phyloP scores from a whole-genome alignment of 257 asterid species.

The Asclepias syriaca region DNA sequence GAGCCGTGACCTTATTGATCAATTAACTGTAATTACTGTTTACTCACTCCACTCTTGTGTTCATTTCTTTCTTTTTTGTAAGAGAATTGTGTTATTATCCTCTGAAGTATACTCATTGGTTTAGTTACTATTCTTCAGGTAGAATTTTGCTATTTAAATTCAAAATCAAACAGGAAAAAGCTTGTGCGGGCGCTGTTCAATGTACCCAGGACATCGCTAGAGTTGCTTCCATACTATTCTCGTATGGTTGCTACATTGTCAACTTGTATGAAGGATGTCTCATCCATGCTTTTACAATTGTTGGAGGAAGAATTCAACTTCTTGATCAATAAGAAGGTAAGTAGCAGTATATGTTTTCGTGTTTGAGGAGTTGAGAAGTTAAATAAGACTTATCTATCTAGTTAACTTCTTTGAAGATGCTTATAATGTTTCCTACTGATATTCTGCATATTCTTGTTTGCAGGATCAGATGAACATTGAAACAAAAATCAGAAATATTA shows the following conservation, averaged over 20 bases:
- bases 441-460: conserved; percentile 22
- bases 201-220: conserved; percentile 96
- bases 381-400: neutral
- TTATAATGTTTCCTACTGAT: neutral
- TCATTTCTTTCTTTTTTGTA: conserved; percentile 10
- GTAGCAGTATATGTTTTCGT: conserved; percentile 17
- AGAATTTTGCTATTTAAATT: conserved; percentile 95
- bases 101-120: conserved; percentile 21
- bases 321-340: conserved; percentile 90
- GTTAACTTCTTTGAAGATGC: neutral
- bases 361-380: conserved; percentile 13
- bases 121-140: conserved; percentile 50
- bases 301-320: conserved; percentile 95
- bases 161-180: conserved; percentile 91
- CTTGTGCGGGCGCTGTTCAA: conserved; percentile 93
- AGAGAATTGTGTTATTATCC: conserved; percentile 11
- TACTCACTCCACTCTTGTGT: conserved; percentile 22
- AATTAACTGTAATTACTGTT: conserved; percentile 66
- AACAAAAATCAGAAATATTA: conserved; percentile 89
- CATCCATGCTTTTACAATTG: conserved; percentile 82
- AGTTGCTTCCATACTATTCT: conserved; percentile 91
- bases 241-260: conserved; percentile 96
- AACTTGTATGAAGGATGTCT: conserved; percentile 91
- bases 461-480: conserved; percentile 99
- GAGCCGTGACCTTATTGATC: conserved; percentile 98